phyloP scores from a whole-genome alignment of 2,329 filamentous ascomycete species.

The Colletotrichum simmondsii region DNA sequence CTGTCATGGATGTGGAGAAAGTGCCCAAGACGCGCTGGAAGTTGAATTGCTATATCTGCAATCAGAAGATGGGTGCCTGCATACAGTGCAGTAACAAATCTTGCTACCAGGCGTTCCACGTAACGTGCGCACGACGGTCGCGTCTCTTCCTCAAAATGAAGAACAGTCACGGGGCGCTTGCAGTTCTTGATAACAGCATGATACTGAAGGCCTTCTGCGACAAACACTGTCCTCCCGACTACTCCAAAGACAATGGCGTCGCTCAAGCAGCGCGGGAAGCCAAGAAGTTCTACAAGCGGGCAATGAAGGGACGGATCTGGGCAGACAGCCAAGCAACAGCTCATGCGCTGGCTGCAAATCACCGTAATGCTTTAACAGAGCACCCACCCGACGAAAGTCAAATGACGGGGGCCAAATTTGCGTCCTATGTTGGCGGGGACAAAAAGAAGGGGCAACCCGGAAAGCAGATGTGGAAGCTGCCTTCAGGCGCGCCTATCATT shows the following conservation, averaged over 20 bases:
- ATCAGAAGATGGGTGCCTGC: slow-evolving; percentile 97
- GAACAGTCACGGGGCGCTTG: slow-evolving; percentile 81
- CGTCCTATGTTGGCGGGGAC: slow-evolving; percentile 74
- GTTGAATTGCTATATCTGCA: slow-evolving; percentile 94
- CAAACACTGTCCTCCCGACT: slow-evolving; percentile 91
- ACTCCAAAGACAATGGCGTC: slow-evolving; percentile 87
- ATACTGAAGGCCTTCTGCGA: slow-evolving; percentile 96
- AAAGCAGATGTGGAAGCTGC: slow-evolving; percentile 88
- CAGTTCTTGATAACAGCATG: slow-evolving; percentile 81
- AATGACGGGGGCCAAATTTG: slow-evolving; percentile 84
- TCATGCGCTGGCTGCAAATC: slow-evolving; percentile 80
- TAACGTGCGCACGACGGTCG: slow-evolving; percentile 91
- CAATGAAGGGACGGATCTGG: slow-evolving; percentile 91
- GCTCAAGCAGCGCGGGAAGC: slow-evolving; percentile 83
- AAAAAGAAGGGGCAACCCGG: slow-evolving; percentile 77
- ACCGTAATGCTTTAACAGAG: slow-evolving; percentile 71
- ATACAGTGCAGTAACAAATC: slow-evolving; percentile 98
- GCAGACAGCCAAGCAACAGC: slow-evolving; percentile 89
- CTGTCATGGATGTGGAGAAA: slow-evolving; percentile 97
- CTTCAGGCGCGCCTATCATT: slow-evolving; percentile 94
- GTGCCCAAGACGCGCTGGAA: slow-evolving; percentile 96
- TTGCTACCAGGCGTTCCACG: slow-evolving; percentile 97
- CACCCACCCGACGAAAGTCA: slow-evolving; percentile 85
- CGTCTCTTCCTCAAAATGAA: slow-evolving; percentile 97
- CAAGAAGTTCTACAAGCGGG: slow-evolving; percentile 88